Conservation (phyloP, 2,329 filamentous ascomycete species). For the Thelonectria rubi region DNA sequence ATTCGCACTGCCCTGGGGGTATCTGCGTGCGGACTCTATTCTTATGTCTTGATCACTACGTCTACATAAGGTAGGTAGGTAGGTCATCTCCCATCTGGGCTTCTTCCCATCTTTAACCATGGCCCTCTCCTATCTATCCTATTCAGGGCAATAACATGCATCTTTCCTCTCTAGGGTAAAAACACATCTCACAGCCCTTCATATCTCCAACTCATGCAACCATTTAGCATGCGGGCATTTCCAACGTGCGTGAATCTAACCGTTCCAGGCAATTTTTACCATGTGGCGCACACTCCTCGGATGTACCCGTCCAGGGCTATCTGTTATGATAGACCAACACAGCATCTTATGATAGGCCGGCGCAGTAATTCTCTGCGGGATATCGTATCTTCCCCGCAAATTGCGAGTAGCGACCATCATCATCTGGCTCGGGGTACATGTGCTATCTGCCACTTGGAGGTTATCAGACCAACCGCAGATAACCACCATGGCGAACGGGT, state of each 20-base stretch:
- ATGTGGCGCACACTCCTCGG: constrained; percentile 3
- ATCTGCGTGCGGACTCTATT: too few relatives aligned
- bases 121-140: background rate
- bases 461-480: background rate
- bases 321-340: constrained; percentile 3
- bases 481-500: background rate
- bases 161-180: background rate
- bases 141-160: background rate
- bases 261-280: constrained; percentile 11
- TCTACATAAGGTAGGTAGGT: too few relatives aligned
- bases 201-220: background rate
- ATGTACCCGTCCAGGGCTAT: constrained; percentile 1
- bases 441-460: background rate
- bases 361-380: background rate
- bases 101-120: too few relatives aligned
- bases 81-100: too few relatives aligned
- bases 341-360: background rate
- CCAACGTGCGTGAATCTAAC: background rate
- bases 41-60: too few relatives aligned
- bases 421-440: background rate
- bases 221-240: background rate
- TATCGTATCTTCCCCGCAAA: background rate
- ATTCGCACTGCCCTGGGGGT: too few relatives aligned
- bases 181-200: background rate
- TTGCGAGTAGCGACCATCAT: background rate